Base-by-base conservation (phyloP, 1,139 yeast species). In the Candida sanyaensis region DNA sequence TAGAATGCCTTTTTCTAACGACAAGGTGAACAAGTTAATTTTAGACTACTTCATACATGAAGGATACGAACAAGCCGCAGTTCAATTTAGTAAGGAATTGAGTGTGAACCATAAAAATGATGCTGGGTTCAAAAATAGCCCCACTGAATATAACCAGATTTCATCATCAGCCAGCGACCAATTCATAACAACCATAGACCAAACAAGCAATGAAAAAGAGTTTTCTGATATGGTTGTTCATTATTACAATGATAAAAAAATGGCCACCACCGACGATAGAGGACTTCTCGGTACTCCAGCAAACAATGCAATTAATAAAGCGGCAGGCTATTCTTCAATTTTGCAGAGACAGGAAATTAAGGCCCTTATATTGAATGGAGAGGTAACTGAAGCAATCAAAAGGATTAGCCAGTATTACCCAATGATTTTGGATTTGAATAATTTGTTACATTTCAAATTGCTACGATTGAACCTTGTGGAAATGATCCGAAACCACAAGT, bases 391-490 rank as follows among this genome's bases (percentile, higher is more conserved):
- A 13, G 82, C 83, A 0, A 78, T 82, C 4, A 61, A 64, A 28
- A 65, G 69, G 47, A 70, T 83, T 21, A 75, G 78, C 54, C 65
- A 70, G 42, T 63, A 73, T 45, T 83, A 77, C 60, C 88, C 88
- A 0, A 71, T 76, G 1, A 65, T 83, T 17, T 64, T 83, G 27
- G 87, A 82, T 52, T 65, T 75, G 31, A 80, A 81, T 55, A 78
- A 79, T 50, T 65, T 78, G 34, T 65, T 86, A n/a, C 85, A 85
- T 58, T 86, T 85, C 65, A 81, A 82, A 61, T 65, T 86, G 37
- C 63, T 84, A 45, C 69, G 88, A 45, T 65, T 86, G 49, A 82
- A 81, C 53, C 65, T 85, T 47, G 80, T 84, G 34, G 90, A 85
- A 61, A 82, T 81, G 81, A 84, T 85, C 31, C 62, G 88, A 44